Conservation (phyloP, 2,329 filamentous ascomycete species). For the Daldinia eschscholtzii region DNA sequence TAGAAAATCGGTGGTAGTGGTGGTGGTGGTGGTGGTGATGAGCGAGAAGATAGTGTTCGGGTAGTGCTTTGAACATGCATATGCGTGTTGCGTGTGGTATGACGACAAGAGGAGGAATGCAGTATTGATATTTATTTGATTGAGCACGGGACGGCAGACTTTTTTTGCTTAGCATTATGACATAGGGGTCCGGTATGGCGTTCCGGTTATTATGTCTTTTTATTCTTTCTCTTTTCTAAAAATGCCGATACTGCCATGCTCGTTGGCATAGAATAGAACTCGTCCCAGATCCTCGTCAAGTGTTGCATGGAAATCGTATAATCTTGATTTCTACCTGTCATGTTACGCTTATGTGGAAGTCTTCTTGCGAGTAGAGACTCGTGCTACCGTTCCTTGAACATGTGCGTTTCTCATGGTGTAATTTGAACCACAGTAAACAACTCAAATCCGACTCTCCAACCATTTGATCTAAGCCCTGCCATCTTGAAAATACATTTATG, state of each 20-base stretch:
- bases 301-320: background rate
- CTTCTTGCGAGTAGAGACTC: background rate
- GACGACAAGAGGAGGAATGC: background rate
- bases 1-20: constrained; percentile 8
- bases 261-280: background rate
- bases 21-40: constrained; percentile 1
- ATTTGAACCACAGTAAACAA: no score
- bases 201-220: constrained; percentile 28
- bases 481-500: no score
- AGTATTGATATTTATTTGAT: background rate
- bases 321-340: background rate
- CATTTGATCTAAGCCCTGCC: no score
- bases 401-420: background rate
- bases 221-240: constrained; percentile 3
- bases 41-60: background rate
- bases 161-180: constrained; percentile 37
- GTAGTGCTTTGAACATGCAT: constrained; percentile 8
- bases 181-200: constrained; percentile 33
- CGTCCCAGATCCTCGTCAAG: background rate
- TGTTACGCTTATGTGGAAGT: background rate
- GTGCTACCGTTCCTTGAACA: background rate
- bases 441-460: no score
- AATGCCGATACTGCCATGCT: background rate
- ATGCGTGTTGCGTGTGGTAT: background rate
- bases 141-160: constrained; percentile 15